Evolutionary conservation across 305 asterid genomes (phyloP), one percentile per base, ranked within the genome.

Genomic region (Fraxinus nigra): DNA sequence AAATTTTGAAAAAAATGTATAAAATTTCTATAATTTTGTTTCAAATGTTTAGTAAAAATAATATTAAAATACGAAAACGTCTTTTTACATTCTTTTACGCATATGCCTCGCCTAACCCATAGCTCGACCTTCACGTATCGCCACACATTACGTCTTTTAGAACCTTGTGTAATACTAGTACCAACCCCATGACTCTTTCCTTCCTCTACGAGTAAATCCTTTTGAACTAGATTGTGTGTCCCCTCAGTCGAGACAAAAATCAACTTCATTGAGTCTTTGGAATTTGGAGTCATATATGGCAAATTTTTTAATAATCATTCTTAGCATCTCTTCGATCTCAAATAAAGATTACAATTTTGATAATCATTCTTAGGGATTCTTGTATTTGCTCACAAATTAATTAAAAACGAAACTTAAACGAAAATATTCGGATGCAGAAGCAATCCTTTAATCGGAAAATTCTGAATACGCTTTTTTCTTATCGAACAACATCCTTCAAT

Each of bases 341-440:
- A 56, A 56, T 56, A 7, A 56, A 56, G 26, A 56, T 56, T 56
- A 56, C 67, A 56, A 56, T 18, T 56, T 56, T 56, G 67, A 56
- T 48, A 48, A 48, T 48, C 20, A 48, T 48, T 48, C 59, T 48
- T 4, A 48, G 2, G 18, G 26, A 54, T n/a, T 51, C 7, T 4
- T 16, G 22, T 51, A 51, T 51, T 7, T 14, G 20, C 18, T 16
- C 9, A 54, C 16, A 22, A 24, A 24, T 61, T 61, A 10, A 67
- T 65, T 65, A 26, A 65, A 65, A 26, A 26, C 38, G 11, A 69
- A 5, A n/a, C 7, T 70, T 33, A 70, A 32, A 16, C 20, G 11
- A 33, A 84, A 80, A 92, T 93, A 85, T 88, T 82, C 1, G 98
- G 98, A 72, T 86, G 87, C 20, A 93, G 3, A 75, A 93, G 34